Base-by-base conservation (phyloP, 2,329 filamentous ascomycete genomes). In the Salinomyces thailandicus region DNA sequence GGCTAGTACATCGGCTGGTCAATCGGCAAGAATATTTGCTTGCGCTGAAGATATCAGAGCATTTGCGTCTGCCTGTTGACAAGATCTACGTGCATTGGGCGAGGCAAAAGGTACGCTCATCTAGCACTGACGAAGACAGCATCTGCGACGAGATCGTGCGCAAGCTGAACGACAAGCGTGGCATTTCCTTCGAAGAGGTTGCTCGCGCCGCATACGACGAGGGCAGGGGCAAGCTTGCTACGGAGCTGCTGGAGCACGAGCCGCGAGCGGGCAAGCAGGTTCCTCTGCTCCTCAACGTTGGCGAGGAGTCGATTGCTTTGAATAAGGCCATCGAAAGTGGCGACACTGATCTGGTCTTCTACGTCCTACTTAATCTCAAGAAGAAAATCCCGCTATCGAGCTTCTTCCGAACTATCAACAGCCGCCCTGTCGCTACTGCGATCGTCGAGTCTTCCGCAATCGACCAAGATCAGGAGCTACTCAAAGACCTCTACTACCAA, bases 401-500 rank as follows among this genome's bases (percentile, higher is more conserved):
- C 20, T 98, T 98, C 68, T 96, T 98, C 69, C 79, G 86, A 33
- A 80, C 81, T 31, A 85, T 96, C 62, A 95, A 87, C 59, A 76
- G 73, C 36, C 77, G 87, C 1, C 86, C 89, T 0, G 73, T 85
- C 17, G 91, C 91, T 3, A 86, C 85, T 2, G 85, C 91, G 0
- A 73, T 98, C 8, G 84, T 98, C 16, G 91, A 98, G 60, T 75
- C 85, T 2, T 81, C 80, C 0, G 89, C 91, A 0, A 69, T 73
- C 34, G 77, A 84, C 34, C 81, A 93, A 51, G 86, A 93, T 50
- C 72, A 75, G 0, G 77, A 82, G 36, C 62, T 98, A 15, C 74
- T 98, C 17, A 98, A 96, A 54, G 91, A 96, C 55, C 68, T 98
- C 3, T 98, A 91, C 64, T 98, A 98, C 58, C 91, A 96, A 62